These are phyloP conservation scores for Camellia lanceoleosa DNA, from an alignment of 148 eudicot genomes.

Conservation along the genomic window DNA sequence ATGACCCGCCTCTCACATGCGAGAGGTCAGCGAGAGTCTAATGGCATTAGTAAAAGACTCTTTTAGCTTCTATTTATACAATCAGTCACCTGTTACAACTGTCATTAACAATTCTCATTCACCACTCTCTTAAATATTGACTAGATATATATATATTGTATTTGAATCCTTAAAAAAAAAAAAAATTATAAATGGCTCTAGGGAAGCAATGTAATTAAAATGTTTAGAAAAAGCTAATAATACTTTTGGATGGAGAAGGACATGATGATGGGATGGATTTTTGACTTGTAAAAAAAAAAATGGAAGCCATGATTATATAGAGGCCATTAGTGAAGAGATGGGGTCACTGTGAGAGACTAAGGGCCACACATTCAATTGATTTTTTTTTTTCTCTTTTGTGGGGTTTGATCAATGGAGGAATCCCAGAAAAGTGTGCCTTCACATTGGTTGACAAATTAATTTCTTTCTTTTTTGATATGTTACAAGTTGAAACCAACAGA, in stretches of 20 bases:
- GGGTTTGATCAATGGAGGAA: slow-evolving; percentile 8
- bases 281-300: neutral
- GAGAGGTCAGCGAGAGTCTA: too few relatives aligned
- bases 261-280: neutral
- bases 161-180: too few relatives aligned
- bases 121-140: too few relatives aligned
- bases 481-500: neutral
- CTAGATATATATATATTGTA: too few relatives aligned
- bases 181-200: too few relatives aligned
- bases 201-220: neutral
- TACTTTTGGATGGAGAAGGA: neutral
- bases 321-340: neutral
- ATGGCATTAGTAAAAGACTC: too few relatives aligned
- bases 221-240: neutral
- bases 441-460: neutral
- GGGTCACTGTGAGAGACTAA: neutral
- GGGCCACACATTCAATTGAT: neutral
- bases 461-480: neutral
- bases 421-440: slow-evolving; percentile 6
- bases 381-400: neutral
- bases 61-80: too few relatives aligned
- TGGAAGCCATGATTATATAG: slow-evolving; percentile 10
- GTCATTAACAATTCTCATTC: too few relatives aligned
- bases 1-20: too few relatives aligned
- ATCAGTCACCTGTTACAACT: too few relatives aligned